These are phyloP conservation scores for Coniosporium tulheliwenetii DNA, from an alignment of 2,329 filamentous ascomycete genomes.

Conservation along the genomic window DNA sequence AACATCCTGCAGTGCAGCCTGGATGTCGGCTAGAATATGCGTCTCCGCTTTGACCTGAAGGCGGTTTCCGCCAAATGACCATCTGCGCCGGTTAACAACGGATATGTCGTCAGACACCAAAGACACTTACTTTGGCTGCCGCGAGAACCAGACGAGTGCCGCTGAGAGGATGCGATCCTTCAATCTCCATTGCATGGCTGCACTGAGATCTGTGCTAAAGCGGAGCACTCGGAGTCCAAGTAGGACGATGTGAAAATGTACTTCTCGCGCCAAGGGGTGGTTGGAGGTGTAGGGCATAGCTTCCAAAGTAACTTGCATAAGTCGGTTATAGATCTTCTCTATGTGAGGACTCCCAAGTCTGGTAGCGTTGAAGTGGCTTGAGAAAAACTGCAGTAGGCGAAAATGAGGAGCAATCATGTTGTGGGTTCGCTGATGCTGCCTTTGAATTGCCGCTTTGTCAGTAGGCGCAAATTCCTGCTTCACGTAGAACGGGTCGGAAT, in stretches of 20 bases:
- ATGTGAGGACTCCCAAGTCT: slow-evolving; percentile 71
- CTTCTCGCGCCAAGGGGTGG: slow-evolving; percentile 79
- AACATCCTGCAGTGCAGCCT: slow-evolving; percentile 48
- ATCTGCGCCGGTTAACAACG: slow-evolving; percentile 28
- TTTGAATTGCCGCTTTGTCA: slow-evolving; percentile 58
- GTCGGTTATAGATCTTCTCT: slow-evolving; percentile 64
- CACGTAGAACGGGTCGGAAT: slow-evolving; percentile 76
- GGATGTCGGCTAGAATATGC: slow-evolving; percentile 62
- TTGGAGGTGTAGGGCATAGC: slow-evolving; percentile 53
- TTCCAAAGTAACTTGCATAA: slow-evolving; percentile 65
- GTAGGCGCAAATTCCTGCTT: slow-evolving; percentile 89
- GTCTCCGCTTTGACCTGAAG: slow-evolving; percentile 89
- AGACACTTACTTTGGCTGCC: slow-evolving; percentile 44
- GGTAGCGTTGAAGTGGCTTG: slow-evolving; percentile 87
- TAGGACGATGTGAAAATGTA: slow-evolving; percentile 78
- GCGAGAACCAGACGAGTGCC: slow-evolving; percentile 75
- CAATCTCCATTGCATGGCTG: slow-evolving; percentile 59
- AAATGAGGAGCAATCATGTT: slow-evolving; percentile 77
- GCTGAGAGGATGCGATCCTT: slow-evolving; percentile 84
- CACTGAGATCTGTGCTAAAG: slow-evolving; percentile 48
- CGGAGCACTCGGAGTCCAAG: slow-evolving; percentile 67
- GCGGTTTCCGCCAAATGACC: slow-evolving; percentile 92
- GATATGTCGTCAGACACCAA: too few species aligned
- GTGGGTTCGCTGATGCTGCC: slow-evolving; percentile 63
- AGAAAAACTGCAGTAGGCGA: slow-evolving; percentile 72